Conservation (phyloP, 371 early-diverging fungal genomes). For the Mortierella sp. region DNA sequence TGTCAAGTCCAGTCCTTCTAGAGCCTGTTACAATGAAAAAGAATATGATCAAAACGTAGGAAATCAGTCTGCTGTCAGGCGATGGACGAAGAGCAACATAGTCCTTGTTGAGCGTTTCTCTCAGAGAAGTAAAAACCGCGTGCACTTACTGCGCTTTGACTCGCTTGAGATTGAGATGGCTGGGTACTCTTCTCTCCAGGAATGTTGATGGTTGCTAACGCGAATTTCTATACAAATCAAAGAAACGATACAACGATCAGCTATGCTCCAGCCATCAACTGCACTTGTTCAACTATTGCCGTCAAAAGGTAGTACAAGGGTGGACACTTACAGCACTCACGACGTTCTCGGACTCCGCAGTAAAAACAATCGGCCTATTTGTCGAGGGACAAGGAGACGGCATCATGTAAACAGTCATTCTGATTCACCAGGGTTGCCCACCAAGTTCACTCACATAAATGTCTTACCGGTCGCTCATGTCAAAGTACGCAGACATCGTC, state of each 20-base stretch:
- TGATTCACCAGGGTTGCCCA: no score
- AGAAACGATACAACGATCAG: background rate
- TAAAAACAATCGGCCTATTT: constrained; percentile 28
- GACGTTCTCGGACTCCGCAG: constrained; percentile 35
- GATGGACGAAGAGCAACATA: background rate
- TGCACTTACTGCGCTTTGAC: background rate
- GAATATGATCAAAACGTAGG: background rate
- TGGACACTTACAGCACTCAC: constrained; percentile 28
- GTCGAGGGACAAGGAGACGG: background rate
- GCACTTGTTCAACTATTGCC: background rate
- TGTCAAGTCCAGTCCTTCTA: constrained; percentile 14
- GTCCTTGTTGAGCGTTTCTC: no score
- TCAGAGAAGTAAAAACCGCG: background rate
- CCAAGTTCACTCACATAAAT: no score
- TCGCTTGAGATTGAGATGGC: background rate
- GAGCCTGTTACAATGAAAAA: background rate
- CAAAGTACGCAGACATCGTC: constrained; percentile 35
- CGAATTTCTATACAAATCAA: background rate
- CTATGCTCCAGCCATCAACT: no score
- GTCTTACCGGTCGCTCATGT: constrained; percentile 32
- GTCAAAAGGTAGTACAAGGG: no score
- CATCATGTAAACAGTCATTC: no score
- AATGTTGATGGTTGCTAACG: constrained; percentile 4
- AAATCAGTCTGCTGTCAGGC: background rate
- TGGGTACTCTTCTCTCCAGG: background rate